A percentile compares a stretch with the other conserved stretches of the same genome.
Conservation (phyloP, 1,139 yeast species). For the Insectozyma bohioensis region DNA sequence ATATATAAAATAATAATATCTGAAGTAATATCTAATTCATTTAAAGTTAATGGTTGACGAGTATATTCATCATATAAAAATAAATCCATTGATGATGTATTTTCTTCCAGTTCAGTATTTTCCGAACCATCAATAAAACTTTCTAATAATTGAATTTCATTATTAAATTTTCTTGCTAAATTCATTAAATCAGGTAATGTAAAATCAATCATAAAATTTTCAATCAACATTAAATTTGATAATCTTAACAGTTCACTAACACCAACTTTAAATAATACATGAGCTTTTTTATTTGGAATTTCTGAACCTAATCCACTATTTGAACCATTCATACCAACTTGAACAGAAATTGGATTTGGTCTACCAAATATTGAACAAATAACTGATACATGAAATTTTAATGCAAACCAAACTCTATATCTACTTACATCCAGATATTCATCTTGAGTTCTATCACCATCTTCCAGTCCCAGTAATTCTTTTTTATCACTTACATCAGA, state of each 20-base stretch:
- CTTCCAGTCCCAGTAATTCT: constrained; percentile 8
- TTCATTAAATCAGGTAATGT: constrained; percentile 37
- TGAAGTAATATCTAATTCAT: constrained; percentile 35
- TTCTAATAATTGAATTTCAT: constrained; percentile 39
- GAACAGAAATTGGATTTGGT: constrained; percentile 56
- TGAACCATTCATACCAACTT: constrained; percentile 41
- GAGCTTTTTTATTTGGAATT: constrained; percentile 24
- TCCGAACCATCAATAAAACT: constrained; percentile 2
- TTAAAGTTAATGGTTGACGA: constrained; percentile 30
- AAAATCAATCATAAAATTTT: constrained; percentile 50
- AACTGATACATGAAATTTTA: constrained; percentile 47
- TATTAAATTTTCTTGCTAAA: constrained; percentile 41
- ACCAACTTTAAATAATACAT: constrained; percentile 41
- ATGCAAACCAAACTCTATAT: constrained; percentile 51
- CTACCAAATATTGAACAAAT: constrained; percentile 54
- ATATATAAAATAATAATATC: constrained; percentile 49
- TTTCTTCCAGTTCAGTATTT: background rate
- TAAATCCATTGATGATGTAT: constrained; percentile 4
- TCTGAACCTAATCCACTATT: constrained; percentile 15
- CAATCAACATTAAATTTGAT: constrained; percentile 53
- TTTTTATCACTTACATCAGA: constrained; percentile 12
- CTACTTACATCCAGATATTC: constrained; percentile 33
- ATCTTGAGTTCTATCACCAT: constrained; percentile 19
- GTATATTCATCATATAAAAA: constrained; percentile 14
- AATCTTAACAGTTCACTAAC: constrained; percentile 49